Base-by-base conservation (phyloP, 495 filamentous ascomycete species). In the Talaromyces wortmannii region DNA sequence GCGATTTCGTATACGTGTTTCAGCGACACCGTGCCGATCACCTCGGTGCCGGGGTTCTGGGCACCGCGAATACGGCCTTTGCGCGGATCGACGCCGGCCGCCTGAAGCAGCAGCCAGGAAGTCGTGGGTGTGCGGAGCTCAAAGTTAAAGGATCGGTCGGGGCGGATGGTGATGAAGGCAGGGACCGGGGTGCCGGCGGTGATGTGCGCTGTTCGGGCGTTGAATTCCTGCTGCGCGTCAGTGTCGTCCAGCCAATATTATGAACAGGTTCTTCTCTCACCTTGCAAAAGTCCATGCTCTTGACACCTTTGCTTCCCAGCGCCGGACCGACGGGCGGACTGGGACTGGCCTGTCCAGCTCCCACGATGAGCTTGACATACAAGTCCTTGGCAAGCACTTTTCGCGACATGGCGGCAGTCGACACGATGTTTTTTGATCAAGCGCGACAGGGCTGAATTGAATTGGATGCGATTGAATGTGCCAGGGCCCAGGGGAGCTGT, bases 261-360 rank as follows among this genome's bases (percentile, higher is more conserved):
- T 23, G 23, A 23, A 50, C 12, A 50, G n/a, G 48, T 50, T 33
- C 29, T 50, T 33, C 40, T 59, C 75, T 60, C 64, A 97, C 94
- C 82, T 98, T 98, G 82, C 94, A 97, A 69, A 97, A 97, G 73
- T 99, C 95, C 88, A 99, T 99, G 57, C 88, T 92, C 78, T 99
- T 99, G 43, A 99, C 89, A 77, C 94, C 94, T 78, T 96, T 97
- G 70, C 88, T 92, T 69, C 94, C 94, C 59, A 99, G 79, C 45
- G 94, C 95, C 31, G 95, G 95, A 75, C 95, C 95, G 64, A 99
- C 91, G 3, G 94, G 94, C n/a, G 94, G 95, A 74, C 90, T 92
- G 31, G 94, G 94, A 57, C 86, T 88, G 48, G 94, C 94, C 67
- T 97, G 90, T n/a, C 94, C 95, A 42, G 94, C 94, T 57, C 91